Evolutionary conservation across 2,329 filamentous ascomycete species (phyloP), one percentile per base, ranked within the genome.

Genomic region (Pyrenochaeta sp.): DNA sequence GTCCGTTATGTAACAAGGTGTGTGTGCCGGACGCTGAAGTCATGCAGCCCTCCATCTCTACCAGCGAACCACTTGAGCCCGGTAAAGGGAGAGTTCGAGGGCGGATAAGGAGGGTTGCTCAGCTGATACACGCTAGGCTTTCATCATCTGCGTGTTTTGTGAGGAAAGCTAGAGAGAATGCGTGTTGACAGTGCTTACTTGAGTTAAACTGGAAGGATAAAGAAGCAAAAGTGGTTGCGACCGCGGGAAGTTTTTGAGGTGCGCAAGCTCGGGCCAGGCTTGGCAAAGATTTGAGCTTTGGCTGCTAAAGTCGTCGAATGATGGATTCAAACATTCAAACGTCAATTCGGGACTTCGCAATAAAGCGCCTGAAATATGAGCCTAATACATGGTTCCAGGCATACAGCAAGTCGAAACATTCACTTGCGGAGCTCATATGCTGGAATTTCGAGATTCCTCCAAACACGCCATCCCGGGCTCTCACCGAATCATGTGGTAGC

Each of bases 151-250:
- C 45, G 36, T 35, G 35, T 18, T 10, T 6, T 57, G 59, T 70
- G 53, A 69, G 53, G 48, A 63, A 11, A 1, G 17, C 13, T n/a
- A 29, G 15, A 40, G 35, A n/a, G n/a, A 7, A 7, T 31, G 7
- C 7, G 9, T 4, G n/a, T 10, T 13, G 18, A 34, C 8, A 10
- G 31, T 38, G 41, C 91, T 83, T 81, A 96, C 92, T 80, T 90
- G 84, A 87, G 86, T 88, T 95, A 96, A 95, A 96, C 92, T 90
- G 91, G 92, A 96, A 96, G 90, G 92, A 90, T 93, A 82, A 85
- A 87, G 82, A 85, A 74, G 41, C 67, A 71, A 54, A 54, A 45
- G 40, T 44, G 52, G 53, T 49, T 46, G 29, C 46, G 44, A 47
- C 27, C 41, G 21, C 41, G 44, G 70, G 58, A 63, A 60, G 53